Evolutionary conservation across 345 rosid species (phyloP).

Genomic region (Erysimum cheiranthoides): DNA sequence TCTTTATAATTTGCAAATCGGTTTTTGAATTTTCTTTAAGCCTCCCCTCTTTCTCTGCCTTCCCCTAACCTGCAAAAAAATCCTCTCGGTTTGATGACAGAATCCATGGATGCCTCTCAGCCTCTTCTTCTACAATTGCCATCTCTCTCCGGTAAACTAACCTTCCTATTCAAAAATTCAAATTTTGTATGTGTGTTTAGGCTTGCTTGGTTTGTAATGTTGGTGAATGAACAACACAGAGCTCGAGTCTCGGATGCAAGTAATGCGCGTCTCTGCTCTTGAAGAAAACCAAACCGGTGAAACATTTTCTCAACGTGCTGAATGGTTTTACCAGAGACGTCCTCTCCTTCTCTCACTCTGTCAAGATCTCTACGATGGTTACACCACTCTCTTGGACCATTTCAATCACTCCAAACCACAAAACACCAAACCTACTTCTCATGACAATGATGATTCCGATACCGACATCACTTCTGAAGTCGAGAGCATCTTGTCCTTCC

Average conservation of each 20-base stretch:
- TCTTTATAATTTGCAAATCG: not conserved
- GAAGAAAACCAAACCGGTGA: slow-evolving; percentile 46
- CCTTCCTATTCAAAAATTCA: not conserved
- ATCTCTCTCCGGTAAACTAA: slow-evolving; percentile 32
- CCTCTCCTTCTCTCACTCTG: slow-evolving; percentile 64
- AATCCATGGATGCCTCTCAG: slow-evolving; percentile 34
- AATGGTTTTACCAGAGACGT: slow-evolving; percentile 62
- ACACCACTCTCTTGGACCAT: slow-evolving; percentile 50
- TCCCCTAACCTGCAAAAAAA: not conserved
- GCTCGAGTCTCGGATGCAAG: slow-evolving; percentile 38
- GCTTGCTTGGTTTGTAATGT: not conserved
- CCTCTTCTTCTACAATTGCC: slow-evolving; percentile 24
- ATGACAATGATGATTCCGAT: slow-evolving; percentile 7
- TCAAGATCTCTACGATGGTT: slow-evolving; percentile 63
- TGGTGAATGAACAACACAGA: slow-evolving; percentile 21
- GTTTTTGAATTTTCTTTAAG: slow-evolving; percentile 9
- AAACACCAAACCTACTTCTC: slow-evolving; percentile 25
- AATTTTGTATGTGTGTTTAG: not conserved
- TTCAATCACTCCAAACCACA: slow-evolving; percentile 25
- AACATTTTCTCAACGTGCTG: slow-evolving; percentile 60
- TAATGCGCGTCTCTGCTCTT: slow-evolving; percentile 26
- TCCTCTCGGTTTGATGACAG: not conserved
- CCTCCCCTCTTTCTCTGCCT: not conserved
- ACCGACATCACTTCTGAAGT: slow-evolving; percentile 24
- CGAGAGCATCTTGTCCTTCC: slow-evolving; percentile 30